phyloP scores from a whole-genome alignment of 2,329 filamentous ascomycete species.

The Rasamsonia emersonii region DNA sequence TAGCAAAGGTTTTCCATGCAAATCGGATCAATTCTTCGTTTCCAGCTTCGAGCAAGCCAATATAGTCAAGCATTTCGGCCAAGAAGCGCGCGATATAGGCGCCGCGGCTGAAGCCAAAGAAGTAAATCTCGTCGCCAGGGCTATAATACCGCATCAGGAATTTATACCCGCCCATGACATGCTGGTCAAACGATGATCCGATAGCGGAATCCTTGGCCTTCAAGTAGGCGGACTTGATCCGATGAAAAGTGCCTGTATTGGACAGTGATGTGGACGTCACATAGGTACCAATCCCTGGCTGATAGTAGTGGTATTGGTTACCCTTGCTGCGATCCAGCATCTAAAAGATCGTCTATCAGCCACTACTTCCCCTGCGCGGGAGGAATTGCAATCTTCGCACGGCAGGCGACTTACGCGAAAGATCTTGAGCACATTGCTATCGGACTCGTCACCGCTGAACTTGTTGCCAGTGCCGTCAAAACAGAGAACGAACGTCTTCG shows the following conservation, averaged over 20 bases:
- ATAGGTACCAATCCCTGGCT: constrained; percentile 39
- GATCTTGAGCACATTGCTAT: constrained; percentile 41
- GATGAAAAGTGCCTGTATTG: constrained; percentile 25
- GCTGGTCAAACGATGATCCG: constrained; percentile 70
- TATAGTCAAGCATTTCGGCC: constrained; percentile 76
- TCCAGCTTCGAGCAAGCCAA: constrained; percentile 68
- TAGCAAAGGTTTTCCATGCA: constrained; percentile 56
- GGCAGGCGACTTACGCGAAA: constrained; percentile 27
- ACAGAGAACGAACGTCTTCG: constrained; percentile 34
- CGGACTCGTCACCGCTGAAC: constrained; percentile 34
- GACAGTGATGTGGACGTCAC: constrained; percentile 28
- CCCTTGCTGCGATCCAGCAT: constrained; percentile 34
- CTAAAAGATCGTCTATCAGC: constrained; percentile 12
- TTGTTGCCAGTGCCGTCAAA: constrained; percentile 40
- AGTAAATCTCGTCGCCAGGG: constrained; percentile 52
- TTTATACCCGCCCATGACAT: constrained; percentile 75
- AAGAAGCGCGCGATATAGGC: constrained; percentile 67
- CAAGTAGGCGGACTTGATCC: constrained; percentile 46
- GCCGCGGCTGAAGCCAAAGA: constrained; percentile 67
- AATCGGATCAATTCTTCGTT: constrained; percentile 82
- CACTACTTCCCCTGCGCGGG: too few relatives aligned
- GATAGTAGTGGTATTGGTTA: constrained; percentile 35
- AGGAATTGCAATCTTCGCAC: too few relatives aligned
- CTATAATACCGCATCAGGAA: constrained; percentile 69
- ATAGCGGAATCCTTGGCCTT: constrained; percentile 58